phyloP scores from a whole-genome alignment of 345 rosid species.

The Excoecaria cochinchinensis region DNA sequence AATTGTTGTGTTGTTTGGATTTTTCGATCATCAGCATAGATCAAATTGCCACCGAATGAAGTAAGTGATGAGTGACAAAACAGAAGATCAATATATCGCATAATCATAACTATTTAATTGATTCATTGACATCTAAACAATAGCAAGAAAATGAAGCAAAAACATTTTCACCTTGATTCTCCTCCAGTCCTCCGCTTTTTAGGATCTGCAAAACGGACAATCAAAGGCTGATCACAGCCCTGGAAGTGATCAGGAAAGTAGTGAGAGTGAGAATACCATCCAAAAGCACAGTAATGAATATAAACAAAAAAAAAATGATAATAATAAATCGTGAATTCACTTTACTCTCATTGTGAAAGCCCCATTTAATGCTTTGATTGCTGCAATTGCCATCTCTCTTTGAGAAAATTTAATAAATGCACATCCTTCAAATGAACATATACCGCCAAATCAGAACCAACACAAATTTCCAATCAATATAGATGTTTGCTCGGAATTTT shows the following conservation, averaged over 20 bases:
- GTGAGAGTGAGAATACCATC: slow-evolving; percentile 11
- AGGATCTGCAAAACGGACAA: slow-evolving; percentile 79
- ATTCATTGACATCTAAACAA: slow-evolving; percentile 2
- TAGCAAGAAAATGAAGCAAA: background rate
- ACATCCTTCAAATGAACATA: slow-evolving; percentile 53
- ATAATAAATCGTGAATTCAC: background rate
- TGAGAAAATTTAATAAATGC: slow-evolving; percentile 74
- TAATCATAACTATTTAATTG: slow-evolving; percentile 5
- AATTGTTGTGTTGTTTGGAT: background rate
- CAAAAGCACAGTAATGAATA: slow-evolving; percentile 14
- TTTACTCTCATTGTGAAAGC: slow-evolving; percentile 68
- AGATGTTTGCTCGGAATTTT: background rate
- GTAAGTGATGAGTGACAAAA: background rate
- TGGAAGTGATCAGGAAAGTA: slow-evolving; percentile 29
- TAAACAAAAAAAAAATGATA: slow-evolving; percentile 11
- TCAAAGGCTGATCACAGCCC: slow-evolving; percentile 85
- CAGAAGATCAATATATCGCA: background rate
- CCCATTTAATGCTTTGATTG: slow-evolving; percentile 75
- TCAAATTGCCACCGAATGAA: background rate
- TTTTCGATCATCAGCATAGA: slow-evolving; percentile 9
- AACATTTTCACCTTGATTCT: slow-evolving; percentile 54
- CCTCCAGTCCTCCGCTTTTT: slow-evolving; percentile 56
- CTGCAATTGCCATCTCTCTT: slow-evolving; percentile 81
- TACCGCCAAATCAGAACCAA: slow-evolving; percentile 25
- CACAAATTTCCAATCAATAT: background rate